Conservation (phyloP, 768 basidiomycete genomes). For the Amanita fuliginea region DNA sequence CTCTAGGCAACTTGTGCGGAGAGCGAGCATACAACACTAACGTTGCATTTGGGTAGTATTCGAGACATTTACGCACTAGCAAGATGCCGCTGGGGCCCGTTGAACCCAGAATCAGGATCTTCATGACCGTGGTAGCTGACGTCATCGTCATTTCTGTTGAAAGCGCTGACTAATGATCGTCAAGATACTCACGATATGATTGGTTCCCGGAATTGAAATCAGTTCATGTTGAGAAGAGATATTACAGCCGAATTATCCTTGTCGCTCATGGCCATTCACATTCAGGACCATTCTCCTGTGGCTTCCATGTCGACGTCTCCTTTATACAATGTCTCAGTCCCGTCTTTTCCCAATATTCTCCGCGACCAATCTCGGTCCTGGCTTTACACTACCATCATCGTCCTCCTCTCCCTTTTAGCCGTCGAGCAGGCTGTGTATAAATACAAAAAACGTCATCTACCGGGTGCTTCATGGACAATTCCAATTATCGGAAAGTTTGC, state of each 20-base stretch:
- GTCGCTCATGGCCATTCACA: slow-evolving; percentile 19
- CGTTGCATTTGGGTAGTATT: slow-evolving; percentile 22
- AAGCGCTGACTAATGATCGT: slow-evolving; percentile 1
- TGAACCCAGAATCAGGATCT: slow-evolving; percentile 54
- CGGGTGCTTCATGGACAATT: slow-evolving; percentile 87
- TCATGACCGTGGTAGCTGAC: no score
- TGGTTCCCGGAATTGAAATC: slow-evolving; percentile 25
- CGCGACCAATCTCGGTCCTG: slow-evolving; percentile 31
- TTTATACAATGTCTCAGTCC: slow-evolving; percentile 34
- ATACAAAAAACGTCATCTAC: slow-evolving; percentile 79
- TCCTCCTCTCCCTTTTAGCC: slow-evolving; percentile 65
- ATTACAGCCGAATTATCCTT: slow-evolving; percentile 6
- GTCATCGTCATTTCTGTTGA: no score
- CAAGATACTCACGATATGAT: slow-evolving; percentile 16
- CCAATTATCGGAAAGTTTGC: slow-evolving; percentile 97
- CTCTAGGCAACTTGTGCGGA: slow-evolving; percentile 49
- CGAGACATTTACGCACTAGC: slow-evolving; percentile 45
- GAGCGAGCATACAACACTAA: slow-evolving; percentile 55
- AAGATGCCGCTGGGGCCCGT: slow-evolving; percentile 53
- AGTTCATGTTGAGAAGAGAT: slow-evolving; percentile 22
- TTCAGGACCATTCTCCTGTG: slow-evolving; percentile 25
- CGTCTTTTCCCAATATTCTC: slow-evolving; percentile 30
- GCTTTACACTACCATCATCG: slow-evolving; percentile 58
- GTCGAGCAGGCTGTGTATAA: slow-evolving; percentile 87
- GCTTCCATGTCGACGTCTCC: slow-evolving; percentile 34